Evolutionary conservation across 1,139 yeast genomes (phyloP).

Genomic region (Pichia sp.): DNA sequence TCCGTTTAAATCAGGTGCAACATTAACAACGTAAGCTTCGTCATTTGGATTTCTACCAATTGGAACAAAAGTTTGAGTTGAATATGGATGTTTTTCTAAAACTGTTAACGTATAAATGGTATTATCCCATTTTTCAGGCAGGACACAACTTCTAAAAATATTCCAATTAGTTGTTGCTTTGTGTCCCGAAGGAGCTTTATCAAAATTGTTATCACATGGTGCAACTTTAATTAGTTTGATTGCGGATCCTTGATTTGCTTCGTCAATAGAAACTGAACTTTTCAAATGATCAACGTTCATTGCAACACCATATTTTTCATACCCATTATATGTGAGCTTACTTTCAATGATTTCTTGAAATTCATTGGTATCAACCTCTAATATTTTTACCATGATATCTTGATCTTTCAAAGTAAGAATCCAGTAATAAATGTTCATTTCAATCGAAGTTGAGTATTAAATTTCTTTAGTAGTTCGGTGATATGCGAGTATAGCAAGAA

Average conservation of each 20-base stretch:
- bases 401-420: background rate
- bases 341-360: conserved; percentile 12
- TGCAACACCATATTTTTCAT: conserved; percentile 47
- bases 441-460: background rate
- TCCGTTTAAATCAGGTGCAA: conserved; percentile 47
- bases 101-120: conserved; percentile 54
- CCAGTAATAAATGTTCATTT: background rate
- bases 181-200: conserved; percentile 40
- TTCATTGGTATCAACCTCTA: conserved; percentile 8
- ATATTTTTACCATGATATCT: conserved; percentile 8
- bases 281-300: conserved; percentile 52
- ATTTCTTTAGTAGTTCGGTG: background rate
- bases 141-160: conserved; percentile 76
- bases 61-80: conserved; percentile 89
- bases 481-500: background rate
- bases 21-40: conserved; percentile 69
- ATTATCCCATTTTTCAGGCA: conserved; percentile 47
- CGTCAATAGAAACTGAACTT: conserved; percentile 35
- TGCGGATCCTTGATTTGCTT: conserved; percentile 94
- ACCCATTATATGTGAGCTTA: conserved; percentile 28
- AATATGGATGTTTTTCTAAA: conserved; percentile 81
- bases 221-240: conserved; percentile 68
- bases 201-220: conserved; percentile 51
- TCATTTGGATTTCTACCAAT: conserved; percentile 57
- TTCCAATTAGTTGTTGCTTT: conserved; percentile 62